A percentile compares a stretch with the other conserved stretches of the same genome.
These are phyloP conservation scores for Borealophlyctis nickersoniae DNA, from an alignment of 192 early-diverging fungal species.

Conservation along the genomic window DNA sequence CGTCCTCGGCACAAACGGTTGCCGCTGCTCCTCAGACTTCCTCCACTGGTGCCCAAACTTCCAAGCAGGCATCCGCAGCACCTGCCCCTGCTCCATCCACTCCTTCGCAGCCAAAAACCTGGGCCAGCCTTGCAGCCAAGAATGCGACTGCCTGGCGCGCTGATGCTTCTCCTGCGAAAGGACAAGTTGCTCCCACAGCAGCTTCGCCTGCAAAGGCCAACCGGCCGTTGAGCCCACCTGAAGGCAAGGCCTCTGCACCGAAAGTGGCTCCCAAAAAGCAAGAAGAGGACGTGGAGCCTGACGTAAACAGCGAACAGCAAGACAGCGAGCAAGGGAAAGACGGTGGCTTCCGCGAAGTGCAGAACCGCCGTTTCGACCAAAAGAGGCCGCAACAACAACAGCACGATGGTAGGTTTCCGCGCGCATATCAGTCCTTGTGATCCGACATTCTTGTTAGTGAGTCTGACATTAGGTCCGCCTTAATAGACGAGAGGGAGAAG, in stretches of 20 bases:
- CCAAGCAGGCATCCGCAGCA: slow-evolving; percentile 11
- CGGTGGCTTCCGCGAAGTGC: slow-evolving; percentile 36
- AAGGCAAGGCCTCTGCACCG: slow-evolving; percentile 24
- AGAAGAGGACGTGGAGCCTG: slow-evolving; percentile 6
- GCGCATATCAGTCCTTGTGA: too few species aligned
- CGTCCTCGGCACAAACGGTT: slow-evolving; percentile 4
- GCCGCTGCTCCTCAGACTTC: slow-evolving; percentile 17
- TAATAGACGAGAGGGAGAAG: slow-evolving; percentile 31
- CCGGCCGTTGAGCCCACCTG: not conserved
- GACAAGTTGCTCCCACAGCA: slow-evolving; percentile 44
- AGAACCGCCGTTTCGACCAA: slow-evolving; percentile 36
- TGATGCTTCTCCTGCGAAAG: slow-evolving; percentile 51
- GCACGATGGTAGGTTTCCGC: slow-evolving; percentile 6
- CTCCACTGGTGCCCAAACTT: slow-evolving; percentile 18
- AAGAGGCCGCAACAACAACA: slow-evolving; percentile 22
- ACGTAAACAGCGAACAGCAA: slow-evolving; percentile 1
- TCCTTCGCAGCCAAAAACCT: slow-evolving; percentile 63
- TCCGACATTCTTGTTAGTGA: slow-evolving; percentile 10
- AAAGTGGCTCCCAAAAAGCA: slow-evolving; percentile 21
- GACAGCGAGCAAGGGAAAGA: slow-evolving; percentile 14
- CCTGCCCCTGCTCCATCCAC: slow-evolving; percentile 34
- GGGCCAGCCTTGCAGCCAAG: slow-evolving; percentile 72
- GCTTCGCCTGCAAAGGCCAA: slow-evolving; percentile 4
- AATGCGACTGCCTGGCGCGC: slow-evolving; percentile 55
- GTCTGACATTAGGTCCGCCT: not conserved